These are phyloP conservation scores for Xylaria telfairii DNA, from an alignment of 495 filamentous ascomycete species.

Conservation along the genomic window DNA sequence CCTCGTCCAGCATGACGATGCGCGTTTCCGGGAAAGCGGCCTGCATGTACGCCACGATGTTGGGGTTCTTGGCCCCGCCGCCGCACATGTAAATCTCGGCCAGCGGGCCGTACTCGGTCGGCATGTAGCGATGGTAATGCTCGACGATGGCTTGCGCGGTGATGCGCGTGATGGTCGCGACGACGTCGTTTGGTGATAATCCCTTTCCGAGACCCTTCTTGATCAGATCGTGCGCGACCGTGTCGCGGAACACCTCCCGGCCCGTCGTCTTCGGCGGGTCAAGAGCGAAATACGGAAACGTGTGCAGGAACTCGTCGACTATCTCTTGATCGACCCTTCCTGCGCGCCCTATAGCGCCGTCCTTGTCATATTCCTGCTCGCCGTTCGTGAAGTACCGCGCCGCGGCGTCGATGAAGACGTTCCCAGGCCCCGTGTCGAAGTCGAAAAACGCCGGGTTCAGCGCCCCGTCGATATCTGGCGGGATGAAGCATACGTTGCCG, in stretches of 20 bases:
- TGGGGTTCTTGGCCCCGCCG: conserved; percentile 63
- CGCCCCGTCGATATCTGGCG: conserved; percentile 56
- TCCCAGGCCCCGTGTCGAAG: conserved; percentile 60
- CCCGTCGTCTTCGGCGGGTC: conserved; percentile 64
- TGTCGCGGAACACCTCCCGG: conserved; percentile 64
- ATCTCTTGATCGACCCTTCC: conserved; percentile 59
- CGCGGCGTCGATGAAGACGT: conserved; percentile 54
- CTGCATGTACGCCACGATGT: conserved; percentile 59
- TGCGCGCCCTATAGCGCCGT: conserved; percentile 59
- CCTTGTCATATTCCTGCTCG: conserved; percentile 52
- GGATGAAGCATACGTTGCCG: conserved; percentile 66
- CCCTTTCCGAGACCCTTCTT: conserved; percentile 50
- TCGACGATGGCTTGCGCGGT: conserved; percentile 63
- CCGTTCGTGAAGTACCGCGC: conserved; percentile 55
- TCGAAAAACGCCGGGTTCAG: conserved; percentile 54
- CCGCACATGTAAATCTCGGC: conserved; percentile 67
- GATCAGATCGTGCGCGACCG: conserved; percentile 55
- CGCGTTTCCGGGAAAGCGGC: conserved; percentile 52
- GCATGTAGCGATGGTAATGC: conserved; percentile 59
- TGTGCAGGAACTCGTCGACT: conserved; percentile 57
- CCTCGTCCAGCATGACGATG: conserved; percentile 61
- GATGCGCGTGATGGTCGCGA: conserved; percentile 63
- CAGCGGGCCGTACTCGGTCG: conserved; percentile 45
- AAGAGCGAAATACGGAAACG: conserved; percentile 54
- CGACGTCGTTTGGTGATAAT: conserved; percentile 54